phyloP scores from a whole-genome alignment of 148 eudicot genomes.

The Vaccinium vitisidaea region DNA sequence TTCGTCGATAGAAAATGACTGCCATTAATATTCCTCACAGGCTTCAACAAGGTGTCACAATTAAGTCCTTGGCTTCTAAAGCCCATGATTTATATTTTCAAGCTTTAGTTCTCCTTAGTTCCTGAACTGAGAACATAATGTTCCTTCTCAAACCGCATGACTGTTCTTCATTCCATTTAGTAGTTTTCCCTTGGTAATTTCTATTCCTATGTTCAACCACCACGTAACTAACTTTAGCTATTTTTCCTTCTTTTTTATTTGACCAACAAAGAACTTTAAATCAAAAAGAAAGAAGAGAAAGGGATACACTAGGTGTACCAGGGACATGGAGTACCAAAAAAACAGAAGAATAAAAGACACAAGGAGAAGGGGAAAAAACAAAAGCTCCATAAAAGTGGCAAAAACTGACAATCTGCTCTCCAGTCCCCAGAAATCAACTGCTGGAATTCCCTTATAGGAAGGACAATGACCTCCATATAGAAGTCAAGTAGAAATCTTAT shows the following conservation, averaged over 20 bases:
- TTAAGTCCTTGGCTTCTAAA: background rate
- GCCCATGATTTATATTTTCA: background rate
- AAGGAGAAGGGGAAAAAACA: background rate
- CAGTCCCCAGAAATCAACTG: background rate
- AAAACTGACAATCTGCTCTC: background rate
- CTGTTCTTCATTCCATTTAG: background rate
- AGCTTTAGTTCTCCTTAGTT: background rate
- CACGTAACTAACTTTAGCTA: background rate
- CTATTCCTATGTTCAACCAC: background rate
- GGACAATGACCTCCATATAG: background rate
- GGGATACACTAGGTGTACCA: background rate
- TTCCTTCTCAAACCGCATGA: background rate
- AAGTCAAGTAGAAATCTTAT: background rate
- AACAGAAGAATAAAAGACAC: background rate
- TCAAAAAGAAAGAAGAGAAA: background rate
- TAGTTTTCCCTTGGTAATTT: background rate
- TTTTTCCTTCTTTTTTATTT: background rate
- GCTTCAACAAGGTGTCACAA: background rate
- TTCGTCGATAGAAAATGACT: background rate
- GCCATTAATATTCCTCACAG: conserved; percentile 7
- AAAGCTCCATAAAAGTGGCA: background rate
- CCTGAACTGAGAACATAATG: background rate
- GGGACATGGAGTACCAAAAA: background rate
- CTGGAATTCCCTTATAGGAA: background rate
- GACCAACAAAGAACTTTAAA: background rate